These are phyloP conservation scores for Berkeleyomyces rouxiae DNA, from an alignment of 2,329 filamentous ascomycete genomes.

Conservation along the genomic window DNA sequence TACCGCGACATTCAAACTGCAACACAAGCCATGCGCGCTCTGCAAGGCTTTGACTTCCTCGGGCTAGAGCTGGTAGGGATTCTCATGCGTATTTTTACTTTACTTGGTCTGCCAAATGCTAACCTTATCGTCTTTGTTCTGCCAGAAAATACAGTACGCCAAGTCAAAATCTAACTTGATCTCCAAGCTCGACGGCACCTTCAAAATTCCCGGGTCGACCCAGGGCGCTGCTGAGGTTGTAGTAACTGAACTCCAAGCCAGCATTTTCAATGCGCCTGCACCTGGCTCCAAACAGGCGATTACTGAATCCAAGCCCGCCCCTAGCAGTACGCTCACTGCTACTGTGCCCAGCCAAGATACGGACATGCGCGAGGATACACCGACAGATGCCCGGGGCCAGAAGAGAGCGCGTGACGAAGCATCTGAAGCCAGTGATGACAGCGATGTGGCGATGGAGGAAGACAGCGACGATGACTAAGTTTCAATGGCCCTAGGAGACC, in stretches of 20 bases:
- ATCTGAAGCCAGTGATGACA: constrained; percentile 53
- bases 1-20: constrained; percentile 83
- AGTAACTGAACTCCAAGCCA: constrained; percentile 60
- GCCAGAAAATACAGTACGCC: constrained; percentile 79
- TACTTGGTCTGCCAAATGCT: background rate
- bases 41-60: constrained; percentile 75
- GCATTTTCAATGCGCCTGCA: constrained; percentile 56
- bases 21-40: constrained; percentile 78
- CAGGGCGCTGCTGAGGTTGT: constrained; percentile 38
- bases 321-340: constrained; percentile 28
- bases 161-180: constrained; percentile 79
- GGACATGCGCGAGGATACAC: constrained; percentile 33
- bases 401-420: constrained; percentile 58
- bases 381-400: constrained; percentile 40
- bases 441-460: constrained; percentile 52
- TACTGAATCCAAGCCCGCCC: constrained; percentile 20
- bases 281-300: constrained; percentile 29
- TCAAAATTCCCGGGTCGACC: constrained; percentile 46
- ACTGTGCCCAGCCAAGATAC: constrained; percentile 23
- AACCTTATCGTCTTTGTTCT: background rate
- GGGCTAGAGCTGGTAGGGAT: constrained; percentile 64
- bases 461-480: constrained; percentile 56
- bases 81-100: background rate
- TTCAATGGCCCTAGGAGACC: background rate
- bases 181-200: constrained; percentile 82